These are phyloP conservation scores for Claviceps lovelessii DNA, from an alignment of 2,329 filamentous ascomycete genomes.

Conservation along the genomic window DNA sequence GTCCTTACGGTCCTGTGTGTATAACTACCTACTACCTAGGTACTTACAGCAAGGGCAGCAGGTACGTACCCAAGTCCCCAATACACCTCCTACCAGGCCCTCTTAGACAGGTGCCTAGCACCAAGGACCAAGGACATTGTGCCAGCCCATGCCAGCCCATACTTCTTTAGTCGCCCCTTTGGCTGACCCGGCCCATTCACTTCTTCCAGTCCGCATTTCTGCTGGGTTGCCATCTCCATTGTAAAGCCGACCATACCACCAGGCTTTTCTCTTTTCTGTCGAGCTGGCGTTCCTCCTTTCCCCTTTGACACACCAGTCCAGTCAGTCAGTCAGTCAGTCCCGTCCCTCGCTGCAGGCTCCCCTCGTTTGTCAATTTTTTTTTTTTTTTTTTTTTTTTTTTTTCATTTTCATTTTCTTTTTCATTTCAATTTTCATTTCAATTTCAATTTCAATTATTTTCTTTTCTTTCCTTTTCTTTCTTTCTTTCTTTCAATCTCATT, in stretches of 20 bases:
- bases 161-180: neutral
- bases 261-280: neutral
- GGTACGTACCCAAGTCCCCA: no score
- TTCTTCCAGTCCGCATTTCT: conserved; percentile 4
- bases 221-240: conserved; percentile 4
- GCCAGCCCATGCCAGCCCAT: no score
- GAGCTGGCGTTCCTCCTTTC: neutral
- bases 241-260: conserved; percentile 2
- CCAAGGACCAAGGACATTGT: no score
- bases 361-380: neutral
- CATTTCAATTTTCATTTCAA: no score
- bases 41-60: neutral
- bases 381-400: neutral
- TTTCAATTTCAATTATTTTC: neutral
- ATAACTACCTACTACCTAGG: no score
- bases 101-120: no score
- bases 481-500: neutral
- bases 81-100: no score
- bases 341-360: conserved; percentile 3
- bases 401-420: neutral
- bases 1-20: neutral
- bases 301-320: neutral
- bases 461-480: neutral
- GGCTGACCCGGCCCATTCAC: conserved; percentile 5
- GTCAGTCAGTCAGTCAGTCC: neutral